Evolutionary conservation across 768 basidiomycete genomes (phyloP).

Genomic region (Asterophora lycoperdoides): DNA sequence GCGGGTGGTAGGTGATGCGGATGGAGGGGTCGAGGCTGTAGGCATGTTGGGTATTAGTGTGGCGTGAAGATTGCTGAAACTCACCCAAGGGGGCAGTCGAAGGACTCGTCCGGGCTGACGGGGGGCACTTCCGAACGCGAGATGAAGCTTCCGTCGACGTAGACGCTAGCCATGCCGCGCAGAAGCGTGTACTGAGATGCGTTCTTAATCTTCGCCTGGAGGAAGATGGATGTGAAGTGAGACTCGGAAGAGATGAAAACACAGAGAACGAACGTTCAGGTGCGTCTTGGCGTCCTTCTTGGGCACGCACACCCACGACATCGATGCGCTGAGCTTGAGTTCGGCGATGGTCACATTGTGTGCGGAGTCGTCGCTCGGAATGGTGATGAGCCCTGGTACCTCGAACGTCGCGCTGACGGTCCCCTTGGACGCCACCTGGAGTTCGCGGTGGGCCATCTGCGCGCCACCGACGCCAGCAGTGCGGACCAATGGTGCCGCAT

Average conservation of each 20-base stretch:
- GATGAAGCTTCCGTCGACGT: constrained; percentile 28
- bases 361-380: constrained; percentile 21
- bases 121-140: constrained; percentile 19
- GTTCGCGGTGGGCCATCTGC: neutral
- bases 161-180: constrained; percentile 22
- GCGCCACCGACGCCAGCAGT: too few species aligned
- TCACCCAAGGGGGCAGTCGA: constrained; percentile 27
- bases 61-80: too few species aligned
- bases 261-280: constrained; percentile 16
- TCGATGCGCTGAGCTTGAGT: constrained; percentile 17
- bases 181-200: constrained; percentile 24
- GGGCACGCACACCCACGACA: constrained; percentile 26
- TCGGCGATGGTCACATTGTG: constrained; percentile 26
- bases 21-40: constrained; percentile 22
- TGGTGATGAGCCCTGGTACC: constrained; percentile 20
- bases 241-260: neutral
- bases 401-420: constrained; percentile 25
- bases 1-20: constrained; percentile 22
- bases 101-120: constrained; percentile 26
- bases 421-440: constrained; percentile 13
- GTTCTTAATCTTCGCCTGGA: constrained; percentile 25
- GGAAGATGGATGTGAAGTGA: too few species aligned
- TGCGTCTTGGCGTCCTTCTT: constrained; percentile 22
- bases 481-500: too few species aligned
- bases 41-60: too few species aligned